Base-by-base conservation (phyloP, 164 flowering plant species). In the Hamamelis virginiana region DNA sequence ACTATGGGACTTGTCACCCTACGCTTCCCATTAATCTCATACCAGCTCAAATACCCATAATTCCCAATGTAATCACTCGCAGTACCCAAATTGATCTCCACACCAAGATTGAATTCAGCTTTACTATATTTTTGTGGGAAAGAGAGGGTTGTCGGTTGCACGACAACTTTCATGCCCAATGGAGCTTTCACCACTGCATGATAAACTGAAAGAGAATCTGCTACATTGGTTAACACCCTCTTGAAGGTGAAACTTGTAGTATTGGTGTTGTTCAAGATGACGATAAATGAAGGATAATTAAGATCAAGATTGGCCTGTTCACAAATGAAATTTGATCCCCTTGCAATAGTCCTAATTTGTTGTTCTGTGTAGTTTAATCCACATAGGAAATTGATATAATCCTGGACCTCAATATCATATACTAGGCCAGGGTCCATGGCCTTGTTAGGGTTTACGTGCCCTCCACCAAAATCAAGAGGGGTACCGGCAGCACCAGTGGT, bases 341-440 rank as follows among this genome's bases (percentile, higher is more conserved):
- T 69, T 12, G 75, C 72, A 8, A 82, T 71, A 5, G 67, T 59
- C 55, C 12, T 58, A 0, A 85, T 81, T 55, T 72, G 77, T 51
- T 51, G 21, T 3, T 25, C 26, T 1, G 76, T 79, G 68, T 85
- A 80, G 66, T 74, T 74, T n/a, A 78, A 9, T 18, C 59, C 74
- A 63, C 82, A 83, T 16, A 85, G 59, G 59, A 53, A 83, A 11
- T 78, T 26, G 48, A 75, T 51, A 56, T 81, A 83, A 9, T 75
- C 82, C 9, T 74, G 67, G 0, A 19, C 48, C 15, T 69, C 61
- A 1, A 75, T 43, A 38, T 83, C 82, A 26, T 81, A 83, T 1
- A 81, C 75, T 0, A 83, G 86, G 11, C 86, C 82, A 1, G 83
- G 86, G 22, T 84, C 82, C 74, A 78, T 26, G 19, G 87, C 87